A percentile compares a stretch with the other conserved stretches of the same genome.
phyloP scores from a whole-genome alignment of 2,329 filamentous ascomycete species.

The Elsinoe perseae region DNA sequence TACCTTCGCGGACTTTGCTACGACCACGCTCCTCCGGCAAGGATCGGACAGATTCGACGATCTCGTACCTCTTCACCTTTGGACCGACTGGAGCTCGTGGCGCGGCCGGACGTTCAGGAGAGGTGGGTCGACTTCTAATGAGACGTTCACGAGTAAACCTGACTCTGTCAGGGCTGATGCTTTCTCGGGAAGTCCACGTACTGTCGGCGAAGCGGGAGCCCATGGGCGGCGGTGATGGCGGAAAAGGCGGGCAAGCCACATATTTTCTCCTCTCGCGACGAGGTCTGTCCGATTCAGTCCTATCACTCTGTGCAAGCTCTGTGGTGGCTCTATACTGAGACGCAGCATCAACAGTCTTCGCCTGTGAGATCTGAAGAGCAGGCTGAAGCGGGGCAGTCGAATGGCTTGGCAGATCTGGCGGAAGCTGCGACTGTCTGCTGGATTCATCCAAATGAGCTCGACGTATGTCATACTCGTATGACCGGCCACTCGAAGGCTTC shows the following conservation, averaged over 20 bases:
- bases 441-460: not conserved
- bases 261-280: not conserved
- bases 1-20: not conserved
- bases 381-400: slow-evolving; percentile 1
- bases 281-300: not conserved
- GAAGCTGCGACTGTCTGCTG: not conserved
- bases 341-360: not conserved
- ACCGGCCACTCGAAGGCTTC: no score
- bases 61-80: slow-evolving; percentile 11
- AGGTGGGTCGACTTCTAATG: slow-evolving; percentile 1
- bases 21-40: slow-evolving; percentile 13
- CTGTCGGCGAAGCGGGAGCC: not conserved
- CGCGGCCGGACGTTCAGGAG: not conserved
- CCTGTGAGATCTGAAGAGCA: not conserved
- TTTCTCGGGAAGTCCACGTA: slow-evolving; percentile 5
- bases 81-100: not conserved
- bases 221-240: slow-evolving; percentile 9
- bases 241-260: slow-evolving; percentile 1
- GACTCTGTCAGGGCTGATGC: slow-evolving; percentile 5
- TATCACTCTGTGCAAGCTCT: not conserved
- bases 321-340: not conserved
- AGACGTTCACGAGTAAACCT: slow-evolving; percentile 9
- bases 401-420: slow-evolving; percentile 1
- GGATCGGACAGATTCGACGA: slow-evolving; percentile 2
- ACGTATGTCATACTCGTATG: not conserved